Evolutionary conservation across 305 asterid genomes (phyloP), one percentile per base, ranked within the genome.

Genomic region (Plantago coronopus): DNA sequence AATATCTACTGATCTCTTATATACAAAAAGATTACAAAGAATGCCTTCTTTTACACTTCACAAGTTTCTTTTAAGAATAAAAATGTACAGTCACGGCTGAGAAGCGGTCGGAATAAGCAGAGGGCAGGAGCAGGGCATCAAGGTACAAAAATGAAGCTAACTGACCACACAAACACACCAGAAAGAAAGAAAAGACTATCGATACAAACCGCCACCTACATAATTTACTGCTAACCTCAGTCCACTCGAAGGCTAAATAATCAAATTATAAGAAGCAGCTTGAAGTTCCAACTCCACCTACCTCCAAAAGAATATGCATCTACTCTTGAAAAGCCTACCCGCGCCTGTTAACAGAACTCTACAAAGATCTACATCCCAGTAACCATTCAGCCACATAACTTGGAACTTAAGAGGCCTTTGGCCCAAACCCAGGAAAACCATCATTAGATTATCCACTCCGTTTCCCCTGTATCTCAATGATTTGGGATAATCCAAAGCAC

Each of bases 301-400:
- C 80, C 88, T 72, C 89, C 83, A 58, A 88, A 91, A 91, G 95
- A 87, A 87, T 88, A 78, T 61, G 71, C 69, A 76, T 73, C 85
- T 75, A 74, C 61, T 69, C 79, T 79, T 68, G 58, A 63, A 72
- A 34, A 71, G 65, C 63, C 76, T 59, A 55, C 42, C 48, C 61
- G 38, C 72, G 54, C 66, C 64, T 45, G 71, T 71, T 63, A 67
- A 76, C 64, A 70, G 71, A 65, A 51, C 62, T 63, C 74, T 69
- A 67, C 74, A 73, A 73, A 73, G 37, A 23, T 25, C 59, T 45
- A 55, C 51, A 67, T 54, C 74, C 75, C 80, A 72, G 72, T 48
- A 62, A 62, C 48, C 71, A 60, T 49, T 53, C 71, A 60, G 54
- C 66, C 55, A 7, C 60, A 63, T 25, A 15, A n/a, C n/a, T n/a